phyloP scores from a whole-genome alignment of 2,329 filamentous ascomycete genomes.

The Mycogone perniciosa region DNA sequence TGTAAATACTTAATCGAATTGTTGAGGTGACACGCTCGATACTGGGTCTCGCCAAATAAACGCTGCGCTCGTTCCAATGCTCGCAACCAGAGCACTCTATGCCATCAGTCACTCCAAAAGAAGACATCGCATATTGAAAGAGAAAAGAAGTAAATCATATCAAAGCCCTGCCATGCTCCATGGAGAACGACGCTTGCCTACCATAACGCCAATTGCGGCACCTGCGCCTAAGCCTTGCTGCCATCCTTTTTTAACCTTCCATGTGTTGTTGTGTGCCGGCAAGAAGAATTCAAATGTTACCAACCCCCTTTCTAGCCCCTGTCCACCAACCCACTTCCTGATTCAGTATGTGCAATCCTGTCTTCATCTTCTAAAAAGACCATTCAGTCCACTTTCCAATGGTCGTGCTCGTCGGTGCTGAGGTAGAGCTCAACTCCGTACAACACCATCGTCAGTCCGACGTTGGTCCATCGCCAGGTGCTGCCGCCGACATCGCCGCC shows the following conservation, averaged over 20 bases:
- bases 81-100: not conserved
- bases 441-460: slow-evolving; percentile 79
- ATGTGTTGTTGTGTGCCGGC: not conserved
- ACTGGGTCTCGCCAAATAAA: no score
- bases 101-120: not conserved
- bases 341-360: not conserved
- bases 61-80: not conserved
- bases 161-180: slow-evolving; percentile 28
- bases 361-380: slow-evolving; percentile 4
- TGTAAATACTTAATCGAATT: no score
- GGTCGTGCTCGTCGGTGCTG: slow-evolving; percentile 76
- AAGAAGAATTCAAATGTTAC: not conserved
- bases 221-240: slow-evolving; percentile 19
- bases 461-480: slow-evolving; percentile 88
- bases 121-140: not conserved
- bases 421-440: slow-evolving; percentile 90
- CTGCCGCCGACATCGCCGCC: slow-evolving; percentile 76
- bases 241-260: not conserved
- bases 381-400: slow-evolving; percentile 88
- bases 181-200: slow-evolving; percentile 23
- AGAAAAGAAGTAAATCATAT: slow-evolving; percentile 22
- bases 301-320: not conserved
- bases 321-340: no score
- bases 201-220: slow-evolving; percentile 27
- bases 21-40: no score